A percentile compares a stretch with the other conserved stretches of the same genome.
Evolutionary conservation across 106 monocot species (phyloP).

Genomic region (Dioscorea alata): DNA sequence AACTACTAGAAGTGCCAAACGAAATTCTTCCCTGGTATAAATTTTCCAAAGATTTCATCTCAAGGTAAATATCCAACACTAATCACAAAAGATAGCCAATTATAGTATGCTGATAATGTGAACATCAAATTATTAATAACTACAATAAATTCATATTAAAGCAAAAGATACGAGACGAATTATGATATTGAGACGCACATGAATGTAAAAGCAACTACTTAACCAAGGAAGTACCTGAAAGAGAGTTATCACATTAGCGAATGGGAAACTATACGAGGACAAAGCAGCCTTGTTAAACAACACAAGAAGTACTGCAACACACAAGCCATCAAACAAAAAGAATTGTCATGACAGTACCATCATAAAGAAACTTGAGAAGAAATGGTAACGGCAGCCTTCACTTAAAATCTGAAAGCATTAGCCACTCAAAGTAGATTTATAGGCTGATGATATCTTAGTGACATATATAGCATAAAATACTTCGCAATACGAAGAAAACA

Average conservation of each 20-base stretch:
- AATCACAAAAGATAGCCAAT: neutral
- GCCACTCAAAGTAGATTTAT: too few relatives aligned
- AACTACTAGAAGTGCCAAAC: neutral
- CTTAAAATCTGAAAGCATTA: too few relatives aligned
- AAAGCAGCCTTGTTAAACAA: conserved; percentile 97
- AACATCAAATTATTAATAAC: neutral
- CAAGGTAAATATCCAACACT: neutral
- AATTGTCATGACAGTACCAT: too few relatives aligned
- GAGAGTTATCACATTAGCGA: conserved; percentile 91
- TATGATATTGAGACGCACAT: neutral
- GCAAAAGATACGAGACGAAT: neutral
- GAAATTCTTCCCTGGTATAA: neutral
- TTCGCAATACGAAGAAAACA: too few relatives aligned
- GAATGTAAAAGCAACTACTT: neutral
- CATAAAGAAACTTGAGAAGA: too few relatives aligned
- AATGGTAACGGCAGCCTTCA: too few relatives aligned
- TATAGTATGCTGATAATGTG: neutral
- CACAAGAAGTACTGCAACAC: conserved; percentile 76
- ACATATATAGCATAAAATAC: too few relatives aligned
- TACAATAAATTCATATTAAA: neutral
- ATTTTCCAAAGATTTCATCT: neutral
- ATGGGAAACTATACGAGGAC: conserved; percentile 89
- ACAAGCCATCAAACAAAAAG: neutral
- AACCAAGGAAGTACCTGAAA: conserved; percentile 57
- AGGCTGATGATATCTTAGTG: too few relatives aligned